These are phyloP conservation scores for Cyclocybe cylindracea DNA, from an alignment of 768 basidiomycete genomes.

Conservation along the genomic window DNA sequence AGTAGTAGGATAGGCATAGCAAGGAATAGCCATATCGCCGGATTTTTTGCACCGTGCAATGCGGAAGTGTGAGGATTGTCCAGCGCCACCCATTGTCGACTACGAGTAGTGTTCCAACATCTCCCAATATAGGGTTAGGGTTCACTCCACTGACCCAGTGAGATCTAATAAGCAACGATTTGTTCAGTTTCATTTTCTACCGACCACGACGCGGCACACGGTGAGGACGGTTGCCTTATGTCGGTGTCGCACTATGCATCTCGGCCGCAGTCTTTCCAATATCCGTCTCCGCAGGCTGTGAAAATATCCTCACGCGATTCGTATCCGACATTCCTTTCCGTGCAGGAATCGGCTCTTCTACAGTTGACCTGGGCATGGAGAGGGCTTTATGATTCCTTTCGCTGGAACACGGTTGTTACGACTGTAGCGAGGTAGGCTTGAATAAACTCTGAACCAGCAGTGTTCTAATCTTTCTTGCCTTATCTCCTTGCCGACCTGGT, in stretches of 20 bases:
- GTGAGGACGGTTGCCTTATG: slow-evolving; percentile 9
- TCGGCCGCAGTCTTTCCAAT: slow-evolving; percentile 24
- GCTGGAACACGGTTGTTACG: slow-evolving; percentile 66
- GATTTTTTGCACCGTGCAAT: slow-evolving; percentile 2
- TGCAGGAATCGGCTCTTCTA: slow-evolving; percentile 57
- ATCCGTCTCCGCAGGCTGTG: slow-evolving; percentile 21
- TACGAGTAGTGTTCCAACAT: neutral
- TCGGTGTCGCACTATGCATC: slow-evolving; percentile 17
- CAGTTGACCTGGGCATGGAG: slow-evolving; percentile 59
- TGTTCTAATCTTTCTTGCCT: neutral
- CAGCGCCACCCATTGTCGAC: slow-evolving; percentile 1
- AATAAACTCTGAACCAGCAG: neutral
- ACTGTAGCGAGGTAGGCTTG: slow-evolving; percentile 57
- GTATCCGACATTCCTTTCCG: slow-evolving; percentile 72
- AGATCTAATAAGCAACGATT: neutral
- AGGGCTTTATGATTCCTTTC: slow-evolving; percentile 71
- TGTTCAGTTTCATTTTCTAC: neutral
- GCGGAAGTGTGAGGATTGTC: neutral
- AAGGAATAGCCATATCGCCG: slow-evolving; percentile 5
- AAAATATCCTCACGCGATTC: slow-evolving; percentile 44
- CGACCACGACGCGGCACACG: slow-evolving; percentile 10
- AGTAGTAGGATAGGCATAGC: slow-evolving; percentile 8
- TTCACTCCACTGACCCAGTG: slow-evolving; percentile 12
- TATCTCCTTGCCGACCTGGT: neutral
- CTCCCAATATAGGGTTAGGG: slow-evolving; percentile 41